Evolutionary conservation across 176 grass and related monocot species (phyloP).

Genomic region (Zoysia japonica): DNA sequence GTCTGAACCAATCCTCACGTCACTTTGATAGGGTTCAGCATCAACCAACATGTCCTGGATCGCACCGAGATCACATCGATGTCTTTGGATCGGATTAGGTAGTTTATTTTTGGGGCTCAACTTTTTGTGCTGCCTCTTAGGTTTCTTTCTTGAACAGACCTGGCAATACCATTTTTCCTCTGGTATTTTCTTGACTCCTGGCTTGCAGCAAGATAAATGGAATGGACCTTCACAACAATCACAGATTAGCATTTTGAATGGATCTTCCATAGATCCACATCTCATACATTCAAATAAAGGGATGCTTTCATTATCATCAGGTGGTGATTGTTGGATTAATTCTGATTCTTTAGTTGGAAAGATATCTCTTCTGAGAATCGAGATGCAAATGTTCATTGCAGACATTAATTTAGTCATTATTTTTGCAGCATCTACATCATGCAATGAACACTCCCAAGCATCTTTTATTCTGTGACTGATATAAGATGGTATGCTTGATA

Average conservation of each 20-base stretch:
- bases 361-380: slow-evolving; percentile 47
- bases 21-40: slow-evolving; percentile 49
- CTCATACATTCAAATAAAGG: slow-evolving; percentile 55
- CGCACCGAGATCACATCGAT: slow-evolving; percentile 32
- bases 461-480: slow-evolving; percentile 31
- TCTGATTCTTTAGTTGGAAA: slow-evolving; percentile 34
- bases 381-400: slow-evolving; percentile 61
- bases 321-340: neutral
- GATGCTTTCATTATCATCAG: slow-evolving; percentile 31
- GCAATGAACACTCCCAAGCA: slow-evolving; percentile 44
- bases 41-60: slow-evolving; percentile 52
- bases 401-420: slow-evolving; percentile 34
- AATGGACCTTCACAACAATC: slow-evolving; percentile 75
- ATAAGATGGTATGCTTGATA: slow-evolving; percentile 34
- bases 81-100: slow-evolving; percentile 20
- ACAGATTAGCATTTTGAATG: slow-evolving; percentile 74
- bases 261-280: slow-evolving; percentile 50
- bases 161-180: slow-evolving; percentile 65
- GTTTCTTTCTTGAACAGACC: slow-evolving; percentile 56
- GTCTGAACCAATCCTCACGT: slow-evolving; percentile 60
- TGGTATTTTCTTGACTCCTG: slow-evolving; percentile 51
- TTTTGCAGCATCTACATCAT: slow-evolving; percentile 38
- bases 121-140: slow-evolving; percentile 35
- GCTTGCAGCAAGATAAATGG: slow-evolving; percentile 61
- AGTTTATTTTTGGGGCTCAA: slow-evolving; percentile 18